These are phyloP conservation scores for Cordyceps cateniannulata DNA, from an alignment of 2,329 filamentous ascomycete genomes.

Conservation along the genomic window DNA sequence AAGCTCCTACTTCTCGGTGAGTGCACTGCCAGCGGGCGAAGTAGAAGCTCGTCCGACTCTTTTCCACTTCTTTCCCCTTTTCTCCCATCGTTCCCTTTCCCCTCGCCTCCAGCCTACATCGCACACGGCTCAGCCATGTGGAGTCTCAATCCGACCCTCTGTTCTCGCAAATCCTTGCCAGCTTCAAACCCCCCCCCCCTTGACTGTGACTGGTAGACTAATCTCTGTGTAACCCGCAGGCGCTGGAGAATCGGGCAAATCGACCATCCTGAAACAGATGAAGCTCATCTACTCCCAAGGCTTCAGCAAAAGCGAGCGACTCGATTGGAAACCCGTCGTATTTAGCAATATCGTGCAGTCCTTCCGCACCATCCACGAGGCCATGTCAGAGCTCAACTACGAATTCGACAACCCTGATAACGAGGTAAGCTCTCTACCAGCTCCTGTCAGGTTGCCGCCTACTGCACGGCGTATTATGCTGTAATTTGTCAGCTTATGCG, in stretches of 20 bases:
- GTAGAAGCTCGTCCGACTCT: neutral
- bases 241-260: slow-evolving; percentile 86
- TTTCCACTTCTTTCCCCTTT: neutral
- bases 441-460: neutral
- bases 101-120: slow-evolving; percentile 12
- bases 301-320: slow-evolving; percentile 81
- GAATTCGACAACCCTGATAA: slow-evolving; percentile 73
- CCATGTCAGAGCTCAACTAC: slow-evolving; percentile 80
- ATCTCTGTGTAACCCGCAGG: slow-evolving; percentile 45
- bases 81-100: slow-evolving; percentile 1
- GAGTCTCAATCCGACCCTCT: neutral
- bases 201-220: slow-evolving; percentile 21
- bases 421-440: slow-evolving; percentile 51
- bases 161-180: neutral
- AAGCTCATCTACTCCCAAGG: slow-evolving; percentile 92
- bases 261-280: slow-evolving; percentile 98
- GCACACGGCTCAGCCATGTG: slow-evolving; percentile 9
- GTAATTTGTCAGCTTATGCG: neutral
- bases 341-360: slow-evolving; percentile 93
- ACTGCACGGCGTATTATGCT: neutral
- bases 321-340: slow-evolving; percentile 91
- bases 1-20: slow-evolving; percentile 89
- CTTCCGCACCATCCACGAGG: slow-evolving; percentile 82
- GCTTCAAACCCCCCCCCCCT: neutral
- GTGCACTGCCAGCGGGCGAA: slow-evolving; percentile 21